Evolutionary conservation across 164 flowering plant genomes (phyloP), one percentile per base, ranked within the genome.

Genomic region (Euptelea pleiosperma): DNA sequence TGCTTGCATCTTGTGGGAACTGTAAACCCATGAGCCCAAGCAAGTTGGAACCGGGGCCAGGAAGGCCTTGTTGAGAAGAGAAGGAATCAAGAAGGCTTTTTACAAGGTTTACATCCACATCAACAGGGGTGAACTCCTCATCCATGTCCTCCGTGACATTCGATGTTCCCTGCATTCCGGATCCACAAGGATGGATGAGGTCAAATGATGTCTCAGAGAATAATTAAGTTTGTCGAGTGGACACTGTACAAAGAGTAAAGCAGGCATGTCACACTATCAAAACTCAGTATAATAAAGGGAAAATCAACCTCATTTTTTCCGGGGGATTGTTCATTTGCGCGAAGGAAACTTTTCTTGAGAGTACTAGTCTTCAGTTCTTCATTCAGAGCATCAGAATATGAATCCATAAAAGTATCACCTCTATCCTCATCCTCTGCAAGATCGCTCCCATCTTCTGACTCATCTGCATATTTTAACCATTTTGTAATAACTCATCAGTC

Each of bases 21-120:
- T 79, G 77, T 14, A 84, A 57, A 37, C 98, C 96, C 98, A 88
- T 86, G 18, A 88, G 83, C 15, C 97, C 96, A 16, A 93, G 82
- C 76, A 93, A 68, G 67, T 90, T 93, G 52, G 98, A 87, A 31
- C 96, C 82, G 53, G 98, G 98, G 16, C 98, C 96, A 28, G 98
- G 90, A 34, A 84, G 86, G 26, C 98, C 98, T 67, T 87, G 81
- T 74, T 90, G 98, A 46, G 96, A 82, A 52, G 96, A 79, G 75
- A 86, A 84, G 30, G 98, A 93, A 69, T 90, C 92, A 12, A 93
- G 83, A 12, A 93, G 71, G 75, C 82, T 86, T 72, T 93, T 80
- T 65, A 93, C 97, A 48, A 90, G 84, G 73, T 93, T 93, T 36
- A 93, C 67, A 70, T 93, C 98, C 40, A 86, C 91, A 71, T 93